Conservation (phyloP, 1,284 basidiomycete genomes). For the Golubevia pallescens region DNA sequence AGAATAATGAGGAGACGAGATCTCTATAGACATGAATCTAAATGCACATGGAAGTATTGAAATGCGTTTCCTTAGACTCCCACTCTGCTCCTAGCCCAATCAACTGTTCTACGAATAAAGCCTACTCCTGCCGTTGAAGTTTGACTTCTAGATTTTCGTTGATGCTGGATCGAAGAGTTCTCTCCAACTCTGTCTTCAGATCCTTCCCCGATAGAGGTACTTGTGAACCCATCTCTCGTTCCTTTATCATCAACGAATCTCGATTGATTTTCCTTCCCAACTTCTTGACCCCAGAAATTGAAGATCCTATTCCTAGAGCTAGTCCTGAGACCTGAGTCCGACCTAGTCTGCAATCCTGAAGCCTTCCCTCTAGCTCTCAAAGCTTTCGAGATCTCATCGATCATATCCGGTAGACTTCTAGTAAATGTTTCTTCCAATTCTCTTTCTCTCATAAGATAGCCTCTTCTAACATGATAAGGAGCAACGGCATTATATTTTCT, state of each 20-base stretch:
- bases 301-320: constrained; percentile 13
- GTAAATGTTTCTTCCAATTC: constrained; percentile 72
- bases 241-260: constrained; percentile 39
- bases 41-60: too few species aligned
- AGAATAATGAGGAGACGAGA: too few species aligned
- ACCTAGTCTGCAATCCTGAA: constrained; percentile 3
- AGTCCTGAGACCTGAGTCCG: constrained; percentile 1
- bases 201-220: too few species aligned
- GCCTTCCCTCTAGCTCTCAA: constrained; percentile 63
- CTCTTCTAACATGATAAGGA: constrained; percentile 75
- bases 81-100: constrained; percentile 78
- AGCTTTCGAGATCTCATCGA: constrained; percentile 69
- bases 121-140: constrained; percentile 71
- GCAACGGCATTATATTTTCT: constrained; percentile 80
- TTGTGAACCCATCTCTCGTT: too few species aligned
- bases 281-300: constrained; percentile 5
- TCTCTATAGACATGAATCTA: too few species aligned
- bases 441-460: constrained; percentile 69
- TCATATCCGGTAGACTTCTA: constrained; percentile 64
- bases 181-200: too few species aligned
- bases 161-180: constrained; percentile 9
- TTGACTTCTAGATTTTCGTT: constrained; percentile 71
- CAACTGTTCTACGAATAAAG: constrained; percentile 72
- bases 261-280: constrained; percentile 44
- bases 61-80: too few species aligned